Evolutionary conservation across 192 early-diverging fungal species (phyloP).

Genomic region (Coemansia sp.): DNA sequence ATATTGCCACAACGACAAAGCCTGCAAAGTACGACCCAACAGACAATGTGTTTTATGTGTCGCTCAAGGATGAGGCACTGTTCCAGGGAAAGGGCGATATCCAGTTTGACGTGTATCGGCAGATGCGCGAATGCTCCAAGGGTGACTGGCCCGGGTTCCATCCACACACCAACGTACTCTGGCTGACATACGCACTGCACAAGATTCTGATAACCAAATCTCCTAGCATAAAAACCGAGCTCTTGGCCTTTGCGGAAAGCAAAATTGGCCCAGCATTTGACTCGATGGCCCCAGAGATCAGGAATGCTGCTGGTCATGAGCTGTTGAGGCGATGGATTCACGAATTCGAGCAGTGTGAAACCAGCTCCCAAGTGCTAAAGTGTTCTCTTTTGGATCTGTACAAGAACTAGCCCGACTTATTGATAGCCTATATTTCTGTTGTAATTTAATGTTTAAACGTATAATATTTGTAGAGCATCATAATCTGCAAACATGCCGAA

Average conservation of each 20-base stretch:
- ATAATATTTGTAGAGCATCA: background rate
- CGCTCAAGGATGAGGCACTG: conserved; percentile 57
- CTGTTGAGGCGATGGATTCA: conserved; percentile 49
- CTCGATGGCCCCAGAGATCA: conserved; percentile 20
- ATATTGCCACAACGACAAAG: conserved; percentile 14
- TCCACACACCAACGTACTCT: conserved; percentile 53
- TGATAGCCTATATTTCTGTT: background rate
- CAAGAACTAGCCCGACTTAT: conserved; percentile 21
- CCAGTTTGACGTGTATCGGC: conserved; percentile 73
- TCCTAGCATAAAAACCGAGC: conserved; percentile 38
- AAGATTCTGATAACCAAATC: conserved; percentile 54
- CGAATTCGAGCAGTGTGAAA: conserved; percentile 54
- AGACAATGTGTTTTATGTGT: conserved; percentile 58
- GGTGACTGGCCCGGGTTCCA: conserved; percentile 44
- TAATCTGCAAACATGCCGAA: background rate
- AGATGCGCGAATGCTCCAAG: conserved; percentile 58
- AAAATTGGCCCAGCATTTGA: conserved; percentile 46
- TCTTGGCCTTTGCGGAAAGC: conserved; percentile 41
- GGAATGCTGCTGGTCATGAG: conserved; percentile 44
- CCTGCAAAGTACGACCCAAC: conserved; percentile 34
- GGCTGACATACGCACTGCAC: conserved; percentile 50
- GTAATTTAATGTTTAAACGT: background rate
- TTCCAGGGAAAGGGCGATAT: conserved; percentile 65
- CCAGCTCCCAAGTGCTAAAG: conserved; percentile 44
- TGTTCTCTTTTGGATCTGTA: conserved; percentile 54